Evolutionary conservation across 2,329 filamentous ascomycete species (phyloP).

Genomic region (Talaromyces islandicus): DNA sequence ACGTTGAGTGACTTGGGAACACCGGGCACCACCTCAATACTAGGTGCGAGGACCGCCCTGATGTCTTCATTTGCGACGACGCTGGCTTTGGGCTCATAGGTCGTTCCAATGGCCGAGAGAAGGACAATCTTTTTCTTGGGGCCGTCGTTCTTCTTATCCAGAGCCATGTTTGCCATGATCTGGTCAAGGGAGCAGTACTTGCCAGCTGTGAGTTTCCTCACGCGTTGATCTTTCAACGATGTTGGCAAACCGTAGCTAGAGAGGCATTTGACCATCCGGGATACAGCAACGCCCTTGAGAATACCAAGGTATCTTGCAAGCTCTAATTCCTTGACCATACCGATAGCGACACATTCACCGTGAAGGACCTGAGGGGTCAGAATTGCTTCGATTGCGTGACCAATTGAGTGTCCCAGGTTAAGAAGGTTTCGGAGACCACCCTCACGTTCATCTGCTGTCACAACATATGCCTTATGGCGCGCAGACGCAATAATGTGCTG

Average conservation of each 20-base stretch:
- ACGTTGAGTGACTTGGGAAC: slow-evolving; percentile 61
- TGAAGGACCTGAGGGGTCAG: slow-evolving; percentile 92
- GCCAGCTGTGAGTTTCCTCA: slow-evolving; percentile 74
- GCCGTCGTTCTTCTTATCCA: slow-evolving; percentile 98
- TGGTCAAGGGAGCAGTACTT: slow-evolving; percentile 84
- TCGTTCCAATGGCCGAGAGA: slow-evolving; percentile 81
- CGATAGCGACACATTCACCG: slow-evolving; percentile 91
- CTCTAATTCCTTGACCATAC: slow-evolving; percentile 97
- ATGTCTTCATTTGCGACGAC: slow-evolving; percentile 84
- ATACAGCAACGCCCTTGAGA: slow-evolving; percentile 78
- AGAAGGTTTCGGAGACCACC: slow-evolving; percentile 88
- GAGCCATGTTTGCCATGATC: slow-evolving; percentile 85
- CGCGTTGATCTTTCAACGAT: slow-evolving; percentile 73
- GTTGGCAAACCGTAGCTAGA: slow-evolving; percentile 88
- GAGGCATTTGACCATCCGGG: slow-evolving; percentile 86
- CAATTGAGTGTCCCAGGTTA: slow-evolving; percentile 97
- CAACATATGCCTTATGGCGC: slow-evolving; percentile 88
- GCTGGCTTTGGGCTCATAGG: slow-evolving; percentile 79
- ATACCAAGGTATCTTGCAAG: slow-evolving; percentile 83
- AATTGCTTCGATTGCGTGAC: slow-evolving; percentile 92
- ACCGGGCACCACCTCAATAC: slow-evolving; percentile 66
- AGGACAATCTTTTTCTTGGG: slow-evolving; percentile 93
- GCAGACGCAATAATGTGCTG: slow-evolving; percentile 82
- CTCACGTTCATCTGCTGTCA: slow-evolving; percentile 90
- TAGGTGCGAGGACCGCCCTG: slow-evolving; percentile 73